These are phyloP conservation scores for Boletales sp. DNA, from an alignment of 768 basidiomycete genomes.

Conservation along the genomic window DNA sequence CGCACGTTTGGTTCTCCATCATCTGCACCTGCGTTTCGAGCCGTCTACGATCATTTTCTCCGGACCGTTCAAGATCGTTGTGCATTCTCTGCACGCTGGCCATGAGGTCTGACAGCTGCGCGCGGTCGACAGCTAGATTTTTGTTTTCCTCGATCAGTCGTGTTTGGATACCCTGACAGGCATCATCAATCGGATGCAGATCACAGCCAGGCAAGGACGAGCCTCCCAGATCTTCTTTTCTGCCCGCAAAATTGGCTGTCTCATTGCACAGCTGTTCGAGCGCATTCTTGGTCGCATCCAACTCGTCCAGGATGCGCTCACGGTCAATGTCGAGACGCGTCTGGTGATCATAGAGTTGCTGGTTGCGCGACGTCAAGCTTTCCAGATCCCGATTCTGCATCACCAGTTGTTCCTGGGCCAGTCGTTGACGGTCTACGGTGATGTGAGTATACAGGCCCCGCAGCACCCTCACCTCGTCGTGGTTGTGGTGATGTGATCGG, in stretches of 20 bases:
- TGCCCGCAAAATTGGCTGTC: constrained; percentile 65
- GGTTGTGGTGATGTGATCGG: too few relatives aligned
- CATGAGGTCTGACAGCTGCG: constrained; percentile 85
- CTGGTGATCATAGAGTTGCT: constrained; percentile 70
- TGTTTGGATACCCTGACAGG: constrained; percentile 63
- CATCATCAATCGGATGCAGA: constrained; percentile 2
- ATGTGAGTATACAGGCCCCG: neutral
- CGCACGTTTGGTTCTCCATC: constrained; percentile 76
- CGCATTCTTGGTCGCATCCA: constrained; percentile 53
- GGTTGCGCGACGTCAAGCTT: constrained; percentile 63
- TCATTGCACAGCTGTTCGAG: constrained; percentile 83
- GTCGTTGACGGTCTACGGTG: constrained; percentile 56
- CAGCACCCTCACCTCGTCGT: too few relatives aligned
- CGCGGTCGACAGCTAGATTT: constrained; percentile 72
- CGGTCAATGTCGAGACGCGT: constrained; percentile 74
- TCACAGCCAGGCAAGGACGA: constrained; percentile 12
- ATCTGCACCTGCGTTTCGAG: constrained; percentile 78
- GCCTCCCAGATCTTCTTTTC: constrained; percentile 78
- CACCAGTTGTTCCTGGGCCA: constrained; percentile 64
- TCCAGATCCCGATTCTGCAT: constrained; percentile 65
- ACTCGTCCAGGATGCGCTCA: constrained; percentile 63
- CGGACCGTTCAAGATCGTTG: constrained; percentile 78
- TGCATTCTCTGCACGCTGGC: constrained; percentile 89
- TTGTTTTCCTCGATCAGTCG: constrained; percentile 87
- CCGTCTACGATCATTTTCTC: constrained; percentile 77